Base-by-base conservation (phyloP, 2,329 filamentous ascomycete species). In the Didymellaceae sp. region DNA sequence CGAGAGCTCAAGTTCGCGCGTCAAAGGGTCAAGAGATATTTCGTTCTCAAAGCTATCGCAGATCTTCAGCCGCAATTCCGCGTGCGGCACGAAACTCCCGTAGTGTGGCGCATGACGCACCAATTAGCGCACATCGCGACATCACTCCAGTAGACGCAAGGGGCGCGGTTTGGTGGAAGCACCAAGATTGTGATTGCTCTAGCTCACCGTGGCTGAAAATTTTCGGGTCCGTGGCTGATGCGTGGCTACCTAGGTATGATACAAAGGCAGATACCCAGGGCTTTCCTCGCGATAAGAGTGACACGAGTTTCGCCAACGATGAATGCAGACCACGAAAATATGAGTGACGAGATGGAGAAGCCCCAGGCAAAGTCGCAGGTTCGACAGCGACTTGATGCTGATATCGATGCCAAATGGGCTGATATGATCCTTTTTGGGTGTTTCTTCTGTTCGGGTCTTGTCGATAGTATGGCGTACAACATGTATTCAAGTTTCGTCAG, bases 401-500 rank as follows among this genome's bases (percentile, higher is more conserved):
- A 57, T 18, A 33, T 59, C 37, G 47, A 57, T 16, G 30, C 46
- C 8, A 55, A 52, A 44, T 57, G 54, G 53, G 56, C 56, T 13
- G 57, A 62, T 38, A 43, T 62, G 17, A 67, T 71, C 3, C 63
- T 77, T 6, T 65, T 80, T 22, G 68, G 72, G 11, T 78, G 75
- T 43, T 79, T 75, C 46, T 72, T 79, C 24, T 74, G 77, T 10
- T 76, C 77, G 2, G 79, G 78, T 7, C 61, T 81, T 17, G 73
- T 78, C 32, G 79, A 81, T 58, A 77, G 74, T 32, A 75, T 73
- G 28, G 68, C 73, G 2, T 80, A 79, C 61, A 76, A 76, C 59
- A 77, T 78, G 43, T 80, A 75, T 71, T 72, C 67, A 18, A 77
- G 76, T 43, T 82, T 82, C 50, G 77, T 80, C 24, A 75, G 73